A percentile compares a stretch with the other conserved stretches of the same genome.
phyloP scores from a whole-genome alignment of 2,329 filamentous ascomycete genomes.

The Myriosclerotinia scirpicola region DNA sequence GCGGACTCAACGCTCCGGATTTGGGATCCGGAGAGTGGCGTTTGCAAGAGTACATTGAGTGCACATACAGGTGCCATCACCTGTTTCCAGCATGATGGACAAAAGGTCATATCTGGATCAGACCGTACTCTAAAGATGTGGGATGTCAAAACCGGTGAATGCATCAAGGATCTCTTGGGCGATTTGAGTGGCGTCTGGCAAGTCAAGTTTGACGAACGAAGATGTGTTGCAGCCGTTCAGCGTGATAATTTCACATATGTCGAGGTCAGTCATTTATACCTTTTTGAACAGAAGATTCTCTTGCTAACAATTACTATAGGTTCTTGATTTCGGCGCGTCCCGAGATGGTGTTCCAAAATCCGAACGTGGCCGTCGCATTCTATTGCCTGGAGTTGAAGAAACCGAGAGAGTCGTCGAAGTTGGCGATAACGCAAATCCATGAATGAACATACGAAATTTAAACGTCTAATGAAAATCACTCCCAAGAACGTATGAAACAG shows the following conservation, averaged over 20 bases:
- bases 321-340: constrained; percentile 93
- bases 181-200: constrained; percentile 98
- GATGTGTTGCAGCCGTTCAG: constrained; percentile 96
- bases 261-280: constrained; percentile 63
- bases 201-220: constrained; percentile 92
- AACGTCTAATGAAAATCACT: constrained; percentile 21
- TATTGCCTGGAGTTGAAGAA: constrained; percentile 41
- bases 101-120: constrained; percentile 94
- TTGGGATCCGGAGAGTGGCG: constrained; percentile 92
- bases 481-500: constrained; percentile 8
- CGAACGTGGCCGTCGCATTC: constrained; percentile 75
- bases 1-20: constrained; percentile 94
- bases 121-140: constrained; percentile 98
- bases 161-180: constrained; percentile 86
- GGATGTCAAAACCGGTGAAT: constrained; percentile 91
- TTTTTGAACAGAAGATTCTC: background rate
- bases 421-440: constrained; percentile 9
- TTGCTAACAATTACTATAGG: constrained; percentile 55
- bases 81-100: constrained; percentile 95
- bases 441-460: constrained; percentile 18
- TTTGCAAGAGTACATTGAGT: constrained; percentile 84
- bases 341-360: constrained; percentile 80
- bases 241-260: constrained; percentile 90
- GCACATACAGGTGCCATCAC: constrained; percentile 97
- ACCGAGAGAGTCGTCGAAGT: constrained; percentile 22